These are phyloP conservation scores for Melastoma candidum DNA, from an alignment of 441 rosid genomes.

Conservation along the genomic window DNA sequence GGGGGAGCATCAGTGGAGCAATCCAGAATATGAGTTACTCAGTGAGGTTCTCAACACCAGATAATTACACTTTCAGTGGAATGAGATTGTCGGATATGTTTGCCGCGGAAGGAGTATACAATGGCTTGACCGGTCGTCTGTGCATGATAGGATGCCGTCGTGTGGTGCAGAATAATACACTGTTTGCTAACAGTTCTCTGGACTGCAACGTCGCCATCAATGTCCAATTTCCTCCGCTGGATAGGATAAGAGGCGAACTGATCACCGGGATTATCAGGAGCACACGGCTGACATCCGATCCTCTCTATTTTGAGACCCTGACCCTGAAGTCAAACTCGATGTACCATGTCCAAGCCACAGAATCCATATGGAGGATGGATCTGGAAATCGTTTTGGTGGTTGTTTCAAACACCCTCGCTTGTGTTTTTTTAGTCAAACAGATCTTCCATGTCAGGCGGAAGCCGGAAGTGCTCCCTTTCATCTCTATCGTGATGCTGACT, in stretches of 20 bases:
- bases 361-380: constrained; percentile 90
- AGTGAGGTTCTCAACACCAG: constrained; percentile 24
- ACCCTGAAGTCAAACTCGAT: constrained; percentile 52
- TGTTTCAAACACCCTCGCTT: constrained; percentile 62
- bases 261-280: constrained; percentile 67
- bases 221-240: constrained; percentile 47
- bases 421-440: constrained; percentile 65
- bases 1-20: constrained; percentile 22
- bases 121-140: constrained; percentile 49
- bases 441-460: constrained; percentile 66
- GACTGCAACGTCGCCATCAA: constrained; percentile 59
- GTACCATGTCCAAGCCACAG: constrained; percentile 48
- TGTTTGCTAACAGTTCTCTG: constrained; percentile 18
- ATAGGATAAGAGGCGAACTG: constrained; percentile 32
- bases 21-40: constrained; percentile 59
- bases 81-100: constrained; percentile 18
- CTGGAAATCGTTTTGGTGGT: constrained; percentile 72
- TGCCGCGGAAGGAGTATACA: constrained; percentile 72
- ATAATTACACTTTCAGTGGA: constrained; percentile 20
- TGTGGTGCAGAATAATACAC: constrained; percentile 14
- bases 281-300: constrained; percentile 43
- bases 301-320: constrained; percentile 50
- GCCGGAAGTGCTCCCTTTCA: constrained; percentile 57
- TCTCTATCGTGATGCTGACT: constrained; percentile 54
- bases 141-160: constrained; percentile 84